phyloP scores from a whole-genome alignment of 768 basidiomycete genomes.

The Lactarius sp. region DNA sequence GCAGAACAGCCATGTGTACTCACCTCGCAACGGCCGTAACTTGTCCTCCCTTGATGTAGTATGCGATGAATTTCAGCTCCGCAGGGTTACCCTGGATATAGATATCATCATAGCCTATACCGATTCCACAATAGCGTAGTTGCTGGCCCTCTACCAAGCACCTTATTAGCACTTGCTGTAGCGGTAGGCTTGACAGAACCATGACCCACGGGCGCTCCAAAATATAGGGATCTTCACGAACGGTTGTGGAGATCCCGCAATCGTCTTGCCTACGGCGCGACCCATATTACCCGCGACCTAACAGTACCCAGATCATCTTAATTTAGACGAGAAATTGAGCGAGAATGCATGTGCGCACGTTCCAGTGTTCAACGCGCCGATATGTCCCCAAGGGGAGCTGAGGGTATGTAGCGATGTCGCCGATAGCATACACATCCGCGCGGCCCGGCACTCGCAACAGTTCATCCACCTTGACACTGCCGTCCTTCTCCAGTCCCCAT shows the following conservation, averaged over 20 bases:
- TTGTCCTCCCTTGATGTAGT: slow-evolving; percentile 61
- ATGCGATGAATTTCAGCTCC: slow-evolving; percentile 84
- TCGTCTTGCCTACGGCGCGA: slow-evolving; percentile 73
- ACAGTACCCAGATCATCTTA: neutral
- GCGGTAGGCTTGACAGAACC: neutral
- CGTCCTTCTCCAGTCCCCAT: slow-evolving; percentile 66
- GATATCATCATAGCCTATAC: slow-evolving; percentile 67
- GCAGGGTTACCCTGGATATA: slow-evolving; percentile 69
- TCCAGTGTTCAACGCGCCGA: slow-evolving; percentile 86
- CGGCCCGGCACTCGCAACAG: slow-evolving; percentile 54
- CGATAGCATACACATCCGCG: slow-evolving; percentile 64
- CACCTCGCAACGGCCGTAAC: slow-evolving; percentile 66
- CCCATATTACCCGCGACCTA: slow-evolving; percentile 85
- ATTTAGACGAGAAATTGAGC: neutral
- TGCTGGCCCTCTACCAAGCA: slow-evolving; percentile 66
- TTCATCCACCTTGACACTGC: slow-evolving; percentile 73
- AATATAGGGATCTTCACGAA: slow-evolving; percentile 81
- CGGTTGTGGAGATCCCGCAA: slow-evolving; percentile 49
- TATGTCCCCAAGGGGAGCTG: slow-evolving; percentile 47
- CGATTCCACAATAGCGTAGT: slow-evolving; percentile 77
- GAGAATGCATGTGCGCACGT: slow-evolving; percentile 41
- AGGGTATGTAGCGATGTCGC: slow-evolving; percentile 80
- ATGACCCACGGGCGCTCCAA: slow-evolving; percentile 76
- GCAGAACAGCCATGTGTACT: slow-evolving; percentile 12
- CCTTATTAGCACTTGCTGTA: neutral